Evolutionary conservation across 83 land plant genomes (phyloP), one percentile per base, ranked within the genome.

Genomic region (Picea abies): DNA sequence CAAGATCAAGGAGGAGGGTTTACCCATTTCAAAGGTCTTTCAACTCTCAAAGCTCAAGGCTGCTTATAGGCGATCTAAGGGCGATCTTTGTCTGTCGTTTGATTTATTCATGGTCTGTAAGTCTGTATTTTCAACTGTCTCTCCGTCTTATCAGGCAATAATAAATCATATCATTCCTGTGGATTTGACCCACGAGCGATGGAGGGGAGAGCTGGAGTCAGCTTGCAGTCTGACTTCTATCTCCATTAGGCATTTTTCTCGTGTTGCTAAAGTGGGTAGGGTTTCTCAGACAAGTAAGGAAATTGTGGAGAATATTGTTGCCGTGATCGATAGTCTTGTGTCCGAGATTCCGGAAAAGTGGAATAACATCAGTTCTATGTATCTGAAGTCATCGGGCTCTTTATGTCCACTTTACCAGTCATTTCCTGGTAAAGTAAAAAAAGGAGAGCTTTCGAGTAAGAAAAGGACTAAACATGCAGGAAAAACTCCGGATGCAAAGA

Each of bases 81-180:
- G 2, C 11, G 91, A 92, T 90, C 90, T 96, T 6, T 91, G 97
- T 75, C 97, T 88, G 58, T 94, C 95, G 25, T 94, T 87, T 76
- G 96, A 96, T 44, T 32, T 93, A 64, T 93, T 96, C 79, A 84
- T 96, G 44, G 96, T 90, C 3, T 95, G 91, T 22, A 84, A 84
- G 25, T 64, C 94, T 29, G 37, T 92, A 19, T 63, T 91, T 23
- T 87, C 90, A 9, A 64, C 82, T 52, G 47, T 96, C 63, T 94
- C 95, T 6, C 14, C 11, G 11, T 2, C 12, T 15, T 15, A 2
- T 11, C 3, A 52, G 3, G 12, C 0, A 0, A 52, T 3, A 11
- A 15, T 3, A 11, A 11, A 15, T 3, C 2, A 89, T 67, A 92
- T 97, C 8, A 83, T 94, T 20, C 92, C 94, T 44, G 86, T 96